These are phyloP conservation scores for Blastocystis sp. DNA, from an alignment of 352 stramenopile genomes.

Conservation along the genomic window DNA sequence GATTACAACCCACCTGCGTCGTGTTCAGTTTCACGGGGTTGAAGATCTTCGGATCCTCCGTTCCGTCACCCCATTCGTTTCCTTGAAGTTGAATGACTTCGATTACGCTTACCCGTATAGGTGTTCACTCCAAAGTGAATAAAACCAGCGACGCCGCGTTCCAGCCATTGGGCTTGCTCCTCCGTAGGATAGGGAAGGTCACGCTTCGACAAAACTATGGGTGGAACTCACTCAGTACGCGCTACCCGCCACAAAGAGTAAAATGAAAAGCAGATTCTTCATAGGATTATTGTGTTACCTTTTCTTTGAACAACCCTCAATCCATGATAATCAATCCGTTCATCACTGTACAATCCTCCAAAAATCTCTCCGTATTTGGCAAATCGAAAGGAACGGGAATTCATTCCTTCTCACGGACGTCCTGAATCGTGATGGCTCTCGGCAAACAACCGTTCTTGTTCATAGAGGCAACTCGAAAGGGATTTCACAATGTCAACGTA, in stretches of 20 bases:
- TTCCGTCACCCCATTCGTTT: constrained; percentile 47
- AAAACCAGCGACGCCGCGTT: constrained; percentile 35
- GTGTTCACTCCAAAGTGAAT: constrained; percentile 56
- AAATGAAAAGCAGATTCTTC: neutral
- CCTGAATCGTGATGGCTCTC: too few species aligned
- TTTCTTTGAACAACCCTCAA: neutral
- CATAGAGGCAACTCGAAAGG: neutral
- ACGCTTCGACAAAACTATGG: constrained; percentile 20
- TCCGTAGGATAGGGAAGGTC: constrained; percentile 45
- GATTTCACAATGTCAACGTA: neutral
- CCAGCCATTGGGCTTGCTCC: constrained; percentile 51
- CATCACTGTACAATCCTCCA: too few species aligned
- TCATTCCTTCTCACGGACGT: neutral
- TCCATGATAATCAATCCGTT: neutral
- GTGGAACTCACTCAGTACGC: neutral
- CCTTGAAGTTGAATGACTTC: neutral
- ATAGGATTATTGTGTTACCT: neutral
- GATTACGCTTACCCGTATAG: constrained; percentile 19
- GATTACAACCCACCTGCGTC: neutral
- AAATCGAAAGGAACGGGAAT: neutral
- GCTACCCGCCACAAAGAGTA: neutral
- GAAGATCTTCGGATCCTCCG: constrained; percentile 54
- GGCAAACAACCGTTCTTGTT: neutral
- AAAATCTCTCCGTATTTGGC: too few species aligned
- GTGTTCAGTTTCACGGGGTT: constrained; percentile 53